These are phyloP conservation scores for Paecilomyces variotii DNA, from an alignment of 2,329 filamentous ascomycete genomes.

Conservation along the genomic window DNA sequence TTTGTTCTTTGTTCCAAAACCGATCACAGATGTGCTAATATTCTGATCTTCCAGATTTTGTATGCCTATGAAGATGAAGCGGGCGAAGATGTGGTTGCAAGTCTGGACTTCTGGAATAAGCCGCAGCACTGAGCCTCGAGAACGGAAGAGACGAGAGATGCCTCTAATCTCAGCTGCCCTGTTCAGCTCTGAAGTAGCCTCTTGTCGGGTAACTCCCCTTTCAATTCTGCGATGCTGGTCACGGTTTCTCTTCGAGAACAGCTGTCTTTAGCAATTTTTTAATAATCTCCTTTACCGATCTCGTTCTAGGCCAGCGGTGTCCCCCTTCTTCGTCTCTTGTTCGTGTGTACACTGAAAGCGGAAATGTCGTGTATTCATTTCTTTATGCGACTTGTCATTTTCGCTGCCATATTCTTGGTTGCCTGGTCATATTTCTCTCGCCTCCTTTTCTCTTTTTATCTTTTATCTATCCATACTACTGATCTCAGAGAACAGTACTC, in stretches of 20 bases:
- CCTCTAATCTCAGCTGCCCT: background rate
- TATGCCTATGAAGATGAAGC: conserved; percentile 96
- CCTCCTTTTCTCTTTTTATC: conserved; percentile 8
- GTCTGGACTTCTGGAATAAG: conserved; percentile 91
- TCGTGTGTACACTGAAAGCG: conserved; percentile 33
- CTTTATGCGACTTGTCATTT: conserved; percentile 13
- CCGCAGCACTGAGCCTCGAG: conserved; percentile 16
- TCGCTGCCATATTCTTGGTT: conserved; percentile 5
- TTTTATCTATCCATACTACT: conserved; percentile 1
- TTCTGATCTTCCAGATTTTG: conserved; percentile 59
- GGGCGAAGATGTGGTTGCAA: conserved; percentile 87
- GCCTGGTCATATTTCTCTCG: conserved; percentile 1
- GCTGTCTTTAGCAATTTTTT: conserved; percentile 1
- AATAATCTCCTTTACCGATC: background rate
- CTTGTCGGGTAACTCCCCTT: background rate
- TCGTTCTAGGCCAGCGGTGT: conserved; percentile 3
- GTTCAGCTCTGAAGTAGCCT: background rate
- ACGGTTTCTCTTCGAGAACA: background rate
- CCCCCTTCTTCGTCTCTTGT: conserved; percentile 13
- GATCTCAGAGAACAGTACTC: background rate
- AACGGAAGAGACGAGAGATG: conserved; percentile 7
- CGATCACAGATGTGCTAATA: conserved; percentile 15
- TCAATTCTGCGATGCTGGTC: background rate
- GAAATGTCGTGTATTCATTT: conserved; percentile 30
- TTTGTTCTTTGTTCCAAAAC: background rate